Percentiles rank a stretch among this genome's conserved stretches.
phyloP scores from a whole-genome alignment of 2,329 filamentous ascomycete genomes.

The Cadophora sp. region DNA sequence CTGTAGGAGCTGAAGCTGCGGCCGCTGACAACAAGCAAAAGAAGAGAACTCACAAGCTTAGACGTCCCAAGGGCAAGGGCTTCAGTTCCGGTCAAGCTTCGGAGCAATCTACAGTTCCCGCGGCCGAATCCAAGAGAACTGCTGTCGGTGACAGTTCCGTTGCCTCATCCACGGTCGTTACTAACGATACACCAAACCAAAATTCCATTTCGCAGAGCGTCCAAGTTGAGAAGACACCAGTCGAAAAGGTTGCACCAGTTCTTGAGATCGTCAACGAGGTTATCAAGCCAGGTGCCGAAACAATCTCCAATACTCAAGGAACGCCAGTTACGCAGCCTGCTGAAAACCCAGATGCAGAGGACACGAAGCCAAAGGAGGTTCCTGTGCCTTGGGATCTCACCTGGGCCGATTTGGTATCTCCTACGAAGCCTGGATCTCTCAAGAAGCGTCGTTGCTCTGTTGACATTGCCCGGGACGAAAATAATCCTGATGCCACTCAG shows the following conservation, averaged over 20 bases:
- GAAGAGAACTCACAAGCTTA: not conserved
- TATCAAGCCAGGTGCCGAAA: not conserved
- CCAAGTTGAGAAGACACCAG: not conserved
- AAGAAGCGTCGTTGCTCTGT: slow-evolving; percentile 6
- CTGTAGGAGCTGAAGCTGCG: not conserved
- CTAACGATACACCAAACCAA: not conserved
- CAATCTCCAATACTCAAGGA: not conserved
- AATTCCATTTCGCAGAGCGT: not conserved
- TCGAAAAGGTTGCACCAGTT: not conserved
- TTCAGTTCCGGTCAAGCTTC: not conserved
- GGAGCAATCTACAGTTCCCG: not conserved
- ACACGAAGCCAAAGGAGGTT: not conserved
- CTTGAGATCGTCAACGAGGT: not conserved
- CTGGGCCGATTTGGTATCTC: slow-evolving; percentile 13
- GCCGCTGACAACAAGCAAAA: not conserved
- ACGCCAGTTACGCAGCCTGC: not conserved
- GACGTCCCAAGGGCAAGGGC: not conserved
- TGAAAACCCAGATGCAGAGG: not conserved
- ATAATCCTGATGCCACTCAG: not conserved
- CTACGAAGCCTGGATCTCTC: slow-evolving; percentile 1
- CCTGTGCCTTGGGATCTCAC: slow-evolving; percentile 1
- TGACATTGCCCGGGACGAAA: not conserved
- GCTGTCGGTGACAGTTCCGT: not conserved
- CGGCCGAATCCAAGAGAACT: not conserved
- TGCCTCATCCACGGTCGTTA: not conserved